These are phyloP conservation scores for Musa troglodytarum DNA, from an alignment of 176 grass and related monocot genomes.

Conservation along the genomic window DNA sequence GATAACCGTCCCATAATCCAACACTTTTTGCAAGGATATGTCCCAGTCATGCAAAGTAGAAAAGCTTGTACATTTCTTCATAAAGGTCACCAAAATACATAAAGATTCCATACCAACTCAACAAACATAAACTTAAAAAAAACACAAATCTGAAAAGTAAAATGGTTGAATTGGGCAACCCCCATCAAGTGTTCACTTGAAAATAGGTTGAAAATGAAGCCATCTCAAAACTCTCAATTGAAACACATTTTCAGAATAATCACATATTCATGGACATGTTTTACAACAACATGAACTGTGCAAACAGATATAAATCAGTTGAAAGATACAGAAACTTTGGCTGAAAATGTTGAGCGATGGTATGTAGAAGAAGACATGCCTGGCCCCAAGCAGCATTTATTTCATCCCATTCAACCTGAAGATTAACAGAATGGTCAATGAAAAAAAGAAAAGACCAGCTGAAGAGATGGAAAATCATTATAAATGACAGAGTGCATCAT, in stretches of 20 bases:
- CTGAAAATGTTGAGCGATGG: conserved; percentile 76
- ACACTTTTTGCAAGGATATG: too few species aligned
- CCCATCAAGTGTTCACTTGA: not conserved
- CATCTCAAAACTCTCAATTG: not conserved
- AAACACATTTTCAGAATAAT: not conserved
- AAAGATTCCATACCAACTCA: too few species aligned
- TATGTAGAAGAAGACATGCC: conserved; percentile 87
- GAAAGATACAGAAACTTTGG: conserved; percentile 63
- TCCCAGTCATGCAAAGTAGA: too few species aligned
- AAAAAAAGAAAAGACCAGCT: conserved; percentile 3
- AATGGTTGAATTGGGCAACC: not conserved
- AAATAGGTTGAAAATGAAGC: not conserved
- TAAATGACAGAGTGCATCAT: too few species aligned
- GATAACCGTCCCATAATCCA: too few species aligned
- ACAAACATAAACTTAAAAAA: too few species aligned
- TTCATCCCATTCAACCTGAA: conserved; percentile 97
- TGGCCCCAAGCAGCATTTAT: conserved; percentile 99
- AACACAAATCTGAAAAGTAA: too few species aligned
- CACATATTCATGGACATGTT: not conserved
- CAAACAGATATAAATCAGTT: not conserved
- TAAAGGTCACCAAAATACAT: not conserved
- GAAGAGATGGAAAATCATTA: not conserved
- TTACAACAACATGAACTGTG: not conserved
- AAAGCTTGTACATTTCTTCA: too few species aligned
- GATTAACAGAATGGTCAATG: not conserved